Conservation (phyloP, 169 alveolate species). For the Eimeria maxima region DNA sequence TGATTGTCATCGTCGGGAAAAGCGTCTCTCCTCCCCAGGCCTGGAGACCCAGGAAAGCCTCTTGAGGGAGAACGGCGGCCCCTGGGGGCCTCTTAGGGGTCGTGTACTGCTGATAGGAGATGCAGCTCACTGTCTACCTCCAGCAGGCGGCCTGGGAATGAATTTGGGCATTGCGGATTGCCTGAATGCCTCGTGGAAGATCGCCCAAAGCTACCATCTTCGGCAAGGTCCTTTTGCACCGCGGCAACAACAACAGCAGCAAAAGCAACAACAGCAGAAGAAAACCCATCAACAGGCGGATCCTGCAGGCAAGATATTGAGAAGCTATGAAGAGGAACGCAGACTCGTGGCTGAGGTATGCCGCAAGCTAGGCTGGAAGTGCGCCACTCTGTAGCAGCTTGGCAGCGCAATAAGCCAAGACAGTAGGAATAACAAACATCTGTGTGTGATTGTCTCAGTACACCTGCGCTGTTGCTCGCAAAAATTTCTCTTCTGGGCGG, state of each 20-base stretch:
- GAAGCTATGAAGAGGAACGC: conserved; percentile 79
- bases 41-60: neutral
- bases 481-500: conserved; percentile 83
- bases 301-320: conserved; percentile 41
- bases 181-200: conserved; percentile 89
- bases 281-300: neutral
- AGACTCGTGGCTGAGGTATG: conserved; percentile 74
- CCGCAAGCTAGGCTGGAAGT: neutral
- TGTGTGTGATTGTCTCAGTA: conserved; percentile 77
- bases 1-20: neutral
- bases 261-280: conserved; percentile 25
- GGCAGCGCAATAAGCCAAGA: neutral
- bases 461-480: conserved; percentile 85
- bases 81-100: conserved; percentile 63
- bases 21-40: neutral
- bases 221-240: neutral
- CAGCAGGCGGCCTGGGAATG: conserved; percentile 97
- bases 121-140: conserved; percentile 96
- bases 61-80: neutral
- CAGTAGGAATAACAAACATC: conserved; percentile 13
- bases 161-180: conserved; percentile 96
- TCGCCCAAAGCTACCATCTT: conserved; percentile 85
- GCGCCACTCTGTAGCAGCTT: neutral
- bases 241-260: conserved; percentile 47
- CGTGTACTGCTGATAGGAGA: conserved; percentile 94